A percentile compares a stretch with the other conserved stretches of the same genome.
These are phyloP conservation scores for Cymbopogon flexuosus DNA, from an alignment of 202 grass and related monocot genomes.

Conservation along the genomic window DNA sequence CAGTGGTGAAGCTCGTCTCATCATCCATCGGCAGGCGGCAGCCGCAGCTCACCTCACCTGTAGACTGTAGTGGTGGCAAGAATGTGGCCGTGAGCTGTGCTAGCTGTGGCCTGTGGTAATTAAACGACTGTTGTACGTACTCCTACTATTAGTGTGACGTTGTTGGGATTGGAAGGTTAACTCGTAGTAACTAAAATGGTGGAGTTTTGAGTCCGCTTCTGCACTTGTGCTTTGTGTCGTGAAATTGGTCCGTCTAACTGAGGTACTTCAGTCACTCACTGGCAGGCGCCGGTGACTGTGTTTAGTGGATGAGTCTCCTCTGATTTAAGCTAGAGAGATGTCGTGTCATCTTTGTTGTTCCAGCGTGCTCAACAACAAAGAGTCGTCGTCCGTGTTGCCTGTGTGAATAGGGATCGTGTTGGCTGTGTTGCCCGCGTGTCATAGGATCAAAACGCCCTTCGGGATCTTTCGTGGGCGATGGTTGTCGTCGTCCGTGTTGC, in stretches of 20 bases:
- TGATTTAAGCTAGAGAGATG: too few species aligned
- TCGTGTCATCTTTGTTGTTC: too few species aligned
- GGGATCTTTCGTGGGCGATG: too few species aligned
- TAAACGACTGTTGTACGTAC: not conserved
- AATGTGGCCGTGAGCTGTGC: constrained; percentile 5
- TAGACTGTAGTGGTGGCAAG: not conserved
- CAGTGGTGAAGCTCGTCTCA: not conserved
- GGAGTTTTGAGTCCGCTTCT: not conserved
- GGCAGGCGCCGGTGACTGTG: too few species aligned
- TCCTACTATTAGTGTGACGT: not conserved
- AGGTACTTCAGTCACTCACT: too few species aligned
- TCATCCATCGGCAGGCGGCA: not conserved
- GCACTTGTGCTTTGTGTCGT: not conserved
- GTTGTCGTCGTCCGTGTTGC: too few species aligned
- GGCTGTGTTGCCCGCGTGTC: too few species aligned
- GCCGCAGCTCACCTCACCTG: not conserved
- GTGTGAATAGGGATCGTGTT: too few species aligned
- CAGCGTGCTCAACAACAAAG: too few species aligned
- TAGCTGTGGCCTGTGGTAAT: constrained; percentile 15
- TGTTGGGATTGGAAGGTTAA: not conserved
- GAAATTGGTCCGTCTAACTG: not conserved
- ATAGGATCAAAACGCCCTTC: too few species aligned
- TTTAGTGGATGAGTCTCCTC: too few species aligned
- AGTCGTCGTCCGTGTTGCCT: too few species aligned
- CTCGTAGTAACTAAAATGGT: not conserved